phyloP scores from a whole-genome alignment of 2,329 filamentous ascomycete species.

The Pyrenochaeta sp. region DNA sequence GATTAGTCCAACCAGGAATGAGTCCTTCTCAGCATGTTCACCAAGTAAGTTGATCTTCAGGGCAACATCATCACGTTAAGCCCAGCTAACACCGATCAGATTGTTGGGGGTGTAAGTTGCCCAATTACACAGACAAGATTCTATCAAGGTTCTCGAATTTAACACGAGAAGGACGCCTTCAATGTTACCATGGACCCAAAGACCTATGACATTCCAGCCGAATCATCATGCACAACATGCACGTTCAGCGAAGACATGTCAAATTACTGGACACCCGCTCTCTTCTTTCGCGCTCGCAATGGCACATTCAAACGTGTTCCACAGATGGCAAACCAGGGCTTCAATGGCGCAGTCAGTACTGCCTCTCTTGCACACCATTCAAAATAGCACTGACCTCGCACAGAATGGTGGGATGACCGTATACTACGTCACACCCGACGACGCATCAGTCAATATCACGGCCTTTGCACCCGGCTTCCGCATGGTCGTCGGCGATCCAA shows the following conservation, averaged over 20 bases:
- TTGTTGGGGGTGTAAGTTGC: slow-evolving; percentile 1
- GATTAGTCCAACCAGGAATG: not conserved
- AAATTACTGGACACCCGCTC: slow-evolving; percentile 22
- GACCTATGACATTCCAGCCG: slow-evolving; percentile 10
- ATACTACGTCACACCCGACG: slow-evolving; percentile 25
- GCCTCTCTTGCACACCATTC: not conserved
- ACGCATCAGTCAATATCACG: slow-evolving; percentile 22
- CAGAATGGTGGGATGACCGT: slow-evolving; percentile 25
- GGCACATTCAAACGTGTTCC: slow-evolving; percentile 20
- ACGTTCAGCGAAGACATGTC: slow-evolving; percentile 26
- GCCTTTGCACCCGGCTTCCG: slow-evolving; percentile 24
- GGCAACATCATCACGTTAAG: not conserved
- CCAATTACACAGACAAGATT: too few relatives aligned
- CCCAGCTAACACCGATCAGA: not conserved
- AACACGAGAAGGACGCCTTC: not conserved
- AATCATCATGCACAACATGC: slow-evolving; percentile 24
- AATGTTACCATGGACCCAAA: slow-evolving; percentile 7
- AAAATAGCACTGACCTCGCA: not conserved
- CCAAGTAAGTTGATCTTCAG: not conserved
- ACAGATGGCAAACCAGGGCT: slow-evolving; percentile 12
- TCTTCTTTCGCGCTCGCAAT: slow-evolving; percentile 19
- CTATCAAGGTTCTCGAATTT: too few relatives aligned
- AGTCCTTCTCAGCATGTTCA: slow-evolving; percentile 1
- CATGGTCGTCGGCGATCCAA: slow-evolving; percentile 25
- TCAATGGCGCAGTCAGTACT: slow-evolving; percentile 5